Percentiles rank a stretch among this genome's conserved stretches.
Conservation (phyloP, 257 asterid species). For the Plantago elongata region DNA sequence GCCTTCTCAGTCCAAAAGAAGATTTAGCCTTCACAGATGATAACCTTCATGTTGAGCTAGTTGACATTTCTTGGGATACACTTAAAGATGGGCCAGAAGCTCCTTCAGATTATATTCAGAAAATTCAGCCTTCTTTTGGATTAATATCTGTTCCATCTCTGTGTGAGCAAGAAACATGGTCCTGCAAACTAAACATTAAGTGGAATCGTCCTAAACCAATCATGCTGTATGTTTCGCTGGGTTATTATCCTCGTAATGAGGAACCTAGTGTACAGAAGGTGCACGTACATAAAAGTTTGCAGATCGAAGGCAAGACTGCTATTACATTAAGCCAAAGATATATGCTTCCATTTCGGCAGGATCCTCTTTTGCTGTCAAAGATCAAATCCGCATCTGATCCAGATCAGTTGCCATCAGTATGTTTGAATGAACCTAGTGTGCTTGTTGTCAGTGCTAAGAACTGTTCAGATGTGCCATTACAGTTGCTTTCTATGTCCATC, state of each 20-base stretch:
- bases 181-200: slow-evolving; percentile 80
- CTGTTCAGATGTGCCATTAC: slow-evolving; percentile 80
- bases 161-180: slow-evolving; percentile 71
- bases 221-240: slow-evolving; percentile 86
- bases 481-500: slow-evolving; percentile 60
- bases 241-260: slow-evolving; percentile 58
- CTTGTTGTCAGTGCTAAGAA: slow-evolving; percentile 72
- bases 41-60: slow-evolving; percentile 87
- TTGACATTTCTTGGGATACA: slow-evolving; percentile 55
- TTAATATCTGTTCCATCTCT: slow-evolving; percentile 80
- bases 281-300: slow-evolving; percentile 92
- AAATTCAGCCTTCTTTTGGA: slow-evolving; percentile 95
- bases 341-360: slow-evolving; percentile 77
- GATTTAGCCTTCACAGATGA: slow-evolving; percentile 72
- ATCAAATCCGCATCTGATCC: slow-evolving; percentile 49
- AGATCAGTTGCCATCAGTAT: slow-evolving; percentile 54
- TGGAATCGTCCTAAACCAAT: slow-evolving; percentile 98
- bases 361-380: slow-evolving; percentile 75
- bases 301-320: slow-evolving; percentile 91
- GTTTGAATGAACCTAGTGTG: slow-evolving; percentile 64
- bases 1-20: slow-evolving; percentile 94
- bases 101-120: slow-evolving; percentile 53
- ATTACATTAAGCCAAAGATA: slow-evolving; percentile 61
- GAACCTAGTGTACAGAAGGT: slow-evolving; percentile 68
- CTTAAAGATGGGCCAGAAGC: slow-evolving; percentile 36